Evolutionary conservation across 169 alveolate species (phyloP).

Genomic region (Plasmodium knowlesi): DNA sequence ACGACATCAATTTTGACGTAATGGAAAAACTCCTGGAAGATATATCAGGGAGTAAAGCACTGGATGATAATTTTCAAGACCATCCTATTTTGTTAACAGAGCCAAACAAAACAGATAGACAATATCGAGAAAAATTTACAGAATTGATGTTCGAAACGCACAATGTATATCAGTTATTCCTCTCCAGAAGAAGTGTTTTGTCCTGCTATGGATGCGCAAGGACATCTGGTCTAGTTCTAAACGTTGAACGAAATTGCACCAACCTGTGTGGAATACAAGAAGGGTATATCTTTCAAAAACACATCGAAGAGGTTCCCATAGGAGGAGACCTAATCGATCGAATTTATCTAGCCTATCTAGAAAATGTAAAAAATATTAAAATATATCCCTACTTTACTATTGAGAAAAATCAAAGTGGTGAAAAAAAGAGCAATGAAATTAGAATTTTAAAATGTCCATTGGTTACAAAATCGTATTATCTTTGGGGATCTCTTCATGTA

Average conservation of each 20-base stretch:
- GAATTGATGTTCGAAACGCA: constrained; percentile 80
- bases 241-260: constrained; percentile 83
- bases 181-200: constrained; percentile 82
- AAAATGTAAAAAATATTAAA: constrained; percentile 56
- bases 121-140: constrained; percentile 77
- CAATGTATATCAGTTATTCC: constrained; percentile 78
- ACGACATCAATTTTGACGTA: constrained; percentile 70
- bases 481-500: constrained; percentile 81
- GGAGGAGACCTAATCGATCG: constrained; percentile 85
- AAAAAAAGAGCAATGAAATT: constrained; percentile 5
- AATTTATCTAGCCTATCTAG: constrained; percentile 75
- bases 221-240: constrained; percentile 81
- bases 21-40: constrained; percentile 82
- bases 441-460: constrained; percentile 79
- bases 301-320: constrained; percentile 80
- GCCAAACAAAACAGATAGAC: constrained; percentile 79
- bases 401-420: constrained; percentile 45
- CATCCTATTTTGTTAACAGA: constrained; percentile 82
- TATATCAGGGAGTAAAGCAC: constrained; percentile 80
- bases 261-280: constrained; percentile 81
- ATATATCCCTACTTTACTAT: constrained; percentile 77
- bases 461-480: constrained; percentile 79
- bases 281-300: constrained; percentile 82
- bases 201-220: constrained; percentile 84
- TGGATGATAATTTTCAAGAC: constrained; percentile 81